Percentiles rank a stretch among this genome's conserved stretches.
These are phyloP conservation scores for Mortierella sp. DNA, from an alignment of 371 early-diverging fungal genomes.

Conservation along the genomic window DNA sequence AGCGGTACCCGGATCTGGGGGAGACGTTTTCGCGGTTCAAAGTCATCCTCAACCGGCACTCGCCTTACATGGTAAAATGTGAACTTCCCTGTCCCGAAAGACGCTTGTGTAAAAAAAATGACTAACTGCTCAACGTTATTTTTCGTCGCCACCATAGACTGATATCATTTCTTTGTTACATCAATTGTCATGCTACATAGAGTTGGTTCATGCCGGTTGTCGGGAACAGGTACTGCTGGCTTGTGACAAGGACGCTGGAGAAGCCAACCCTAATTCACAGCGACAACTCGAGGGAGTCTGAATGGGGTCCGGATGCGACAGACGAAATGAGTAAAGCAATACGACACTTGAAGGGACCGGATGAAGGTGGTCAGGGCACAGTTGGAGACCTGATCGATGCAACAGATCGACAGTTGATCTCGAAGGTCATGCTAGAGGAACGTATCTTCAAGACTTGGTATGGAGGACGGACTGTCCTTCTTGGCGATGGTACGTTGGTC, in stretches of 20 bases:
- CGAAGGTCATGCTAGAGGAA: constrained; percentile 34
- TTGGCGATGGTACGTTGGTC: constrained; percentile 25
- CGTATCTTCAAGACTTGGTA: constrained; percentile 29
- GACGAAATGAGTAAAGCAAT: constrained; percentile 38
- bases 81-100: neutral
- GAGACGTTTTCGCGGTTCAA: constrained; percentile 21
- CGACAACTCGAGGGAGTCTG: constrained; percentile 18
- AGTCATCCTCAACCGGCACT: constrained; percentile 17
- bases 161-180: neutral
- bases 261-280: constrained; percentile 9
- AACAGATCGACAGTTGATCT: constrained; percentile 21
- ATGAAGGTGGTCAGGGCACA: constrained; percentile 9
- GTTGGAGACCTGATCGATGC: constrained; percentile 25
- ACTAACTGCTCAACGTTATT: neutral
- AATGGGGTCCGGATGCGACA: constrained; percentile 33
- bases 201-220: constrained; percentile 34
- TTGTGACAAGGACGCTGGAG: constrained; percentile 25
- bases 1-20: constrained; percentile 19
- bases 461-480: constrained; percentile 23
- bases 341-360: constrained; percentile 21
- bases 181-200: neutral
- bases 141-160: neutral
- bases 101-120: neutral
- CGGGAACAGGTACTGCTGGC: constrained; percentile 36
- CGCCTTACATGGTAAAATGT: constrained; percentile 26